phyloP scores from a whole-genome alignment of 2,329 filamentous ascomycete species.

The Trichoderma asperellum region DNA sequence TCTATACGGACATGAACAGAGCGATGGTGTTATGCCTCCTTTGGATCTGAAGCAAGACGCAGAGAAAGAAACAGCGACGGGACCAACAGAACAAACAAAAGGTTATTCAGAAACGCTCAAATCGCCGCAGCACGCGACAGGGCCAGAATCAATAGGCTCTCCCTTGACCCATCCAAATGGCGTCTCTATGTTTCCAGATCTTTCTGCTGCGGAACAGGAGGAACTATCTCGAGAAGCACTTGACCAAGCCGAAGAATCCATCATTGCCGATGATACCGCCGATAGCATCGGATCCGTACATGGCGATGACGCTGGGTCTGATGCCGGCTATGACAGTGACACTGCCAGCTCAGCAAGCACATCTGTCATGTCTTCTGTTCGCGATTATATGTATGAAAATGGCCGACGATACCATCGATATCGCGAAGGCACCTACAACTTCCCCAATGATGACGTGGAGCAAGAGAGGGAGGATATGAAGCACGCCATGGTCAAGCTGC shows the following conservation, averaged over 20 bases:
- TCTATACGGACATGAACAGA: background rate
- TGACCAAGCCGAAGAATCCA: slow-evolving; percentile 43
- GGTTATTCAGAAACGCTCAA: background rate
- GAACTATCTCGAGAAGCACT: slow-evolving; percentile 44
- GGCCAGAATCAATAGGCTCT: slow-evolving; percentile 33
- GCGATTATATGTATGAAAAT: slow-evolving; percentile 59
- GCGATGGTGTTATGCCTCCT: background rate
- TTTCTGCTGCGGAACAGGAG: slow-evolving; percentile 44
- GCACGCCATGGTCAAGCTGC: slow-evolving; percentile 55
- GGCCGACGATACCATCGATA: slow-evolving; percentile 63
- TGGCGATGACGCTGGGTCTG: slow-evolving; percentile 35
- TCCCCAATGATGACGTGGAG: slow-evolving; percentile 64
- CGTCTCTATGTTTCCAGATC: slow-evolving; percentile 42
- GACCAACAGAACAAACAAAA: background rate
- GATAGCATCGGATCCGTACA: slow-evolving; percentile 33
- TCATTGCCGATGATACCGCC: slow-evolving; percentile 41
- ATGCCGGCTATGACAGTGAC: slow-evolving; percentile 47
- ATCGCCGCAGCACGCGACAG: background rate
- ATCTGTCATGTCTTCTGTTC: slow-evolving; percentile 46
- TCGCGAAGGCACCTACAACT: slow-evolving; percentile 58
- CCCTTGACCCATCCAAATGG: slow-evolving; percentile 47
- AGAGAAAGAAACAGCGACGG: background rate
- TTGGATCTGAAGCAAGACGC: background rate
- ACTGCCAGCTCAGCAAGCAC: slow-evolving; percentile 44
- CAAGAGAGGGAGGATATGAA: slow-evolving; percentile 63